Percentiles rank a stretch among this genome's conserved stretches.
phyloP scores from a whole-genome alignment of 1,139 yeast species.

The Lodderomyces margitis region DNA sequence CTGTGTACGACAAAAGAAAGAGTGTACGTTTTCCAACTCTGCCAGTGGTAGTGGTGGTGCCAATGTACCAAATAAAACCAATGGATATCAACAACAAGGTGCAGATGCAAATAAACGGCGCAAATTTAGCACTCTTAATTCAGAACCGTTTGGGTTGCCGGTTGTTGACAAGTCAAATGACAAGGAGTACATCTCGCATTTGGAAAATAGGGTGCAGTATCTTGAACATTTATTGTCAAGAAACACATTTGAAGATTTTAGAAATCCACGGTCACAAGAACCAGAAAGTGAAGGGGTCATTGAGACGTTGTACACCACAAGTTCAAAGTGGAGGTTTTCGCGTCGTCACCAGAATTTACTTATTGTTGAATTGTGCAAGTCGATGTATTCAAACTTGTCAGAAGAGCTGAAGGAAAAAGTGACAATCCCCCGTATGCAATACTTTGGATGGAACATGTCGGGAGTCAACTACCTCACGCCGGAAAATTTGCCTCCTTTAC shows the following conservation, averaged over 20 bases:
- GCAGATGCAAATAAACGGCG: slow-evolving; percentile 12
- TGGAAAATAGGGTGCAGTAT: slow-evolving; percentile 42
- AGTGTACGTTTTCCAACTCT: slow-evolving; percentile 30
- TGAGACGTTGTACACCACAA: slow-evolving; percentile 21
- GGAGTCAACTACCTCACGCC: slow-evolving; percentile 52
- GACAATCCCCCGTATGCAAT: slow-evolving; percentile 54
- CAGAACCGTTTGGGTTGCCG: slow-evolving; percentile 23
- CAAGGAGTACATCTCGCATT: slow-evolving; percentile 27
- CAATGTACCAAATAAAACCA: background rate
- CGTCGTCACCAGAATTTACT: slow-evolving; percentile 51
- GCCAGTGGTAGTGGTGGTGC: background rate
- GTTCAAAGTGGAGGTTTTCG: slow-evolving; percentile 50
- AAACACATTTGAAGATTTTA: slow-evolving; percentile 19
- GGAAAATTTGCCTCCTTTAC: slow-evolving; percentile 37
- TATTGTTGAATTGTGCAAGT: slow-evolving; percentile 43
- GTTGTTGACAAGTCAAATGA: slow-evolving; percentile 15
- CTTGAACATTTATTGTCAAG: slow-evolving; percentile 32
- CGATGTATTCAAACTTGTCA: slow-evolving; percentile 37
- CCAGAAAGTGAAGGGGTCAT: slow-evolving; percentile 21
- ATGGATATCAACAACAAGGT: background rate
- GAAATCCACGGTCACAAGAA: slow-evolving; percentile 16
- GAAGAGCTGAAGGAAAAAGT: slow-evolving; percentile 38
- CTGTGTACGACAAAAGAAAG: slow-evolving; percentile 44
- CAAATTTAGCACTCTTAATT: slow-evolving; percentile 10
- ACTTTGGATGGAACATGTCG: slow-evolving; percentile 66